phyloP scores from a whole-genome alignment of 768 basidiomycete genomes.

The Termitomyces sp. region DNA sequence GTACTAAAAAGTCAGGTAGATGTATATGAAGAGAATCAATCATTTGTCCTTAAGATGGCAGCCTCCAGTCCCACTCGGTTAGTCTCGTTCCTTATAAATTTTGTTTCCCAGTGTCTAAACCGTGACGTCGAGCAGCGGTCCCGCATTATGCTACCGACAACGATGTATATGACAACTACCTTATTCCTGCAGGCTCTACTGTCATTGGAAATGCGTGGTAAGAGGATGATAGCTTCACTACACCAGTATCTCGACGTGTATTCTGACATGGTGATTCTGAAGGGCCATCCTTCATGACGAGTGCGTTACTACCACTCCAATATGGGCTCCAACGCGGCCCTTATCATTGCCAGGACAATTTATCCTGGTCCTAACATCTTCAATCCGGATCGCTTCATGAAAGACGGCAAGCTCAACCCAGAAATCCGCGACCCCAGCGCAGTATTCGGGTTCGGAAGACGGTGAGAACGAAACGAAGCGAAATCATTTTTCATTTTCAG shows the following conservation, averaged over 20 bases:
- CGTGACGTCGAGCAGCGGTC: constrained; percentile 17
- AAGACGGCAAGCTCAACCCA: constrained; percentile 18
- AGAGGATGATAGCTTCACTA: neutral
- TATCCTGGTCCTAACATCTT: constrained; percentile 29
- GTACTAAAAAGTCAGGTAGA: neutral
- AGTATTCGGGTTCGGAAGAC: constrained; percentile 18
- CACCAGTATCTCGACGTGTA: neutral
- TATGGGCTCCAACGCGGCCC: neutral
- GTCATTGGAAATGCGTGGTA: constrained; percentile 28
- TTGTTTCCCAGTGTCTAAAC: neutral
- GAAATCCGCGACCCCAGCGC: constrained; percentile 11
- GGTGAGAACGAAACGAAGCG: constrained; percentile 2
- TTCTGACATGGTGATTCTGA: neutral
- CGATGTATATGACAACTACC: constrained; percentile 29
- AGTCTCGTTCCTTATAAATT: neutral
- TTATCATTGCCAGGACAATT: neutral
- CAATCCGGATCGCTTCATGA: constrained; percentile 32
- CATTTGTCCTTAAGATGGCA: constrained; percentile 14
- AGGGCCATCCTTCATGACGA: constrained; percentile 32
- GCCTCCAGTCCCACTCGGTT: constrained; percentile 21
- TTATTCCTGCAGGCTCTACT: constrained; percentile 28
- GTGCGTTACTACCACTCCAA: neutral
- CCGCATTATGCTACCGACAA: constrained; percentile 25
- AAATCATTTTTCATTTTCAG: neutral
- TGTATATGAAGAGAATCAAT: neutral